Percentiles rank a stretch among this genome's conserved stretches.
Conservation (phyloP, 352 stramenopile genomes). For the Phytophthora syringae region DNA sequence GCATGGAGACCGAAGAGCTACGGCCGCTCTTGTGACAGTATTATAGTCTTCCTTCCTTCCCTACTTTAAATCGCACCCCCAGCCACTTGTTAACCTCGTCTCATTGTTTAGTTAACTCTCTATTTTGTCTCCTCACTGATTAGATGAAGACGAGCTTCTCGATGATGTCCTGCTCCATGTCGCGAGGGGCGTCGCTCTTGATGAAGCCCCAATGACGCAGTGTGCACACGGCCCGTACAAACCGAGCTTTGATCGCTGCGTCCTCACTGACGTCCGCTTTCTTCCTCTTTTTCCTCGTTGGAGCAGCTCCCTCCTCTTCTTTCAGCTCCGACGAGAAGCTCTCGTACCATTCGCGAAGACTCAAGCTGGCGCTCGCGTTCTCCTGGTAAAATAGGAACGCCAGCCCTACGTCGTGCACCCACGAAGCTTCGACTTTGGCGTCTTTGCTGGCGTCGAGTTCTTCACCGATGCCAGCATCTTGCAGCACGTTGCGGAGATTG, state of each 20-base stretch:
- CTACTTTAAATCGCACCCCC: constrained; percentile 49
- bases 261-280: constrained; percentile 12
- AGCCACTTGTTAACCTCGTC: constrained; percentile 15
- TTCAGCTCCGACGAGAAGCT: constrained; percentile 57
- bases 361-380: constrained; percentile 62
- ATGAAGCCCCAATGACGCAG: constrained; percentile 79
- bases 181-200: constrained; percentile 47
- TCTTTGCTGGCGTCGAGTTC: constrained; percentile 17
- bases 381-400: constrained; percentile 80
- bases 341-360: constrained; percentile 72
- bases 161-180: constrained; percentile 60
- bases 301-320: constrained; percentile 16
- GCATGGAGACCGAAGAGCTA: constrained; percentile 35
- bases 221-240: constrained; percentile 71
- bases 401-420: constrained; percentile 65
- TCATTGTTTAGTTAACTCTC: neutral
- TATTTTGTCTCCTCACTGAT: constrained; percentile 4
- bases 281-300: constrained; percentile 29
- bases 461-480: constrained; percentile 41
- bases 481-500: constrained; percentile 54
- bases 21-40: constrained; percentile 41
- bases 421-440: constrained; percentile 32
- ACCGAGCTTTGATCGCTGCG: constrained; percentile 61
- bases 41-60: constrained; percentile 48
- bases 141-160: constrained; percentile 87